A percentile compares a stretch with the other conserved stretches of the same genome.
Evolutionary conservation across 2,329 filamentous ascomycete species (phyloP).

Genomic region (Phialocephala subalpina): DNA sequence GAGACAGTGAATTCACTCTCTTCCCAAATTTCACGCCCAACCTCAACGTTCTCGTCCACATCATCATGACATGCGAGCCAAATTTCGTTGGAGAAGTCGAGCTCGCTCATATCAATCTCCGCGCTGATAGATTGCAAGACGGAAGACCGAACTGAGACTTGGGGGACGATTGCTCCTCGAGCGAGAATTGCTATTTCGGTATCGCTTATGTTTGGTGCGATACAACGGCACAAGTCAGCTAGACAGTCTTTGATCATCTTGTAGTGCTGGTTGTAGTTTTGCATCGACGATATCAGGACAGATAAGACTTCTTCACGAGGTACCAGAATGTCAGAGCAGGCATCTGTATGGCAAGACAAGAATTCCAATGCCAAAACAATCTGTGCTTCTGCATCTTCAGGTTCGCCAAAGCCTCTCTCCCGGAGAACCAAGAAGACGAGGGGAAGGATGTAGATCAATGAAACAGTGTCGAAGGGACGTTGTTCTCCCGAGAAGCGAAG

Average conservation of each 20-base stretch:
- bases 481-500: constrained; percentile 91
- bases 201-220: constrained; percentile 80
- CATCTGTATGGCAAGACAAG: constrained; percentile 85
- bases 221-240: constrained; percentile 81
- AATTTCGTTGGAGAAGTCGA: constrained; percentile 86
- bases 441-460: constrained; percentile 86
- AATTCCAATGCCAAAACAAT: constrained; percentile 89
- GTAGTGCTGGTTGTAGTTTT: constrained; percentile 90
- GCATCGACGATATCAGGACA: constrained; percentile 82
- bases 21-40: constrained; percentile 92
- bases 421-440: constrained; percentile 81
- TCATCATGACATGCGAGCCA: constrained; percentile 96
- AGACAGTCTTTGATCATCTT: constrained; percentile 94
- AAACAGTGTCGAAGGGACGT: constrained; percentile 88
- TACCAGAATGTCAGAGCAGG: constrained; percentile 77
- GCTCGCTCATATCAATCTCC: constrained; percentile 89
- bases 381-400: constrained; percentile 89
- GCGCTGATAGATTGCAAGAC: constrained; percentile 89
- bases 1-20: constrained; percentile 83
- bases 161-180: constrained; percentile 79
- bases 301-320: constrained; percentile 79
- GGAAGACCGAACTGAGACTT: constrained; percentile 81
- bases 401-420: constrained; percentile 78
- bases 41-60: constrained; percentile 82
- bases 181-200: constrained; percentile 81